Evolutionary conservation across 371 early-diverging fungal species (phyloP).

Genomic region (Mucor lusitanicus): DNA sequence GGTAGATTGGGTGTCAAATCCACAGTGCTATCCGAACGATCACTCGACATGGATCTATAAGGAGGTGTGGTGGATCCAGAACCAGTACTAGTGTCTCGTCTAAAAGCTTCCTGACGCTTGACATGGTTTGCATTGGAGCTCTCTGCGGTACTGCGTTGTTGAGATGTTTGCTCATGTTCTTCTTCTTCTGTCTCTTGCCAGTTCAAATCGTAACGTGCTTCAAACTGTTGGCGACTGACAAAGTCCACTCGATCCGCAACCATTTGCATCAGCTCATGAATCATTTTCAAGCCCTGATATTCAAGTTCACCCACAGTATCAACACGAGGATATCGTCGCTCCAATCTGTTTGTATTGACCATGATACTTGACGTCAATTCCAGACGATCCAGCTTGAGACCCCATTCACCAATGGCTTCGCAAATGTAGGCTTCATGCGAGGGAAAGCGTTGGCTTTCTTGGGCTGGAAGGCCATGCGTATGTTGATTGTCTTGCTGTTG

Average conservation of each 20-base stretch:
- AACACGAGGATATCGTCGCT: conserved; percentile 8
- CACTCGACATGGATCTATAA: no score
- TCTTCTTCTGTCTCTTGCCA: background rate
- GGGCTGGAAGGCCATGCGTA: background rate
- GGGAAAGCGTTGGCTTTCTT: conserved; percentile 7
- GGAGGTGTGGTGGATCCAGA: no score
- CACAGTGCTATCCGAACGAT: background rate
- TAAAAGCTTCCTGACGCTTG: no score
- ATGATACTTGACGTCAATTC: background rate
- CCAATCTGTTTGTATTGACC: conserved; percentile 5
- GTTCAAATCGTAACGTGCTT: background rate
- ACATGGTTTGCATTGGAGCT: no score
- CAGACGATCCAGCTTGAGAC: background rate
- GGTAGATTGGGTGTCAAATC: background rate
- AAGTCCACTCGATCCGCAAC: background rate
- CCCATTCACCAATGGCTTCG: conserved; percentile 13
- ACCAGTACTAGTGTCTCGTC: no score
- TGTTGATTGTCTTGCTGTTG: no score
- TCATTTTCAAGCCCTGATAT: background rate
- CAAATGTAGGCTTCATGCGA: background rate
- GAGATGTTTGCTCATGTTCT: background rate
- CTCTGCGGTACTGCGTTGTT: background rate
- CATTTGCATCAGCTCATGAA: conserved; percentile 1
- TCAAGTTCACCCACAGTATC: conserved; percentile 12
- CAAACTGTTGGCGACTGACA: background rate